Base-by-base conservation (phyloP, 495 filamentous ascomycete genomes). In the Penicillium psychrofluorescens region DNA sequence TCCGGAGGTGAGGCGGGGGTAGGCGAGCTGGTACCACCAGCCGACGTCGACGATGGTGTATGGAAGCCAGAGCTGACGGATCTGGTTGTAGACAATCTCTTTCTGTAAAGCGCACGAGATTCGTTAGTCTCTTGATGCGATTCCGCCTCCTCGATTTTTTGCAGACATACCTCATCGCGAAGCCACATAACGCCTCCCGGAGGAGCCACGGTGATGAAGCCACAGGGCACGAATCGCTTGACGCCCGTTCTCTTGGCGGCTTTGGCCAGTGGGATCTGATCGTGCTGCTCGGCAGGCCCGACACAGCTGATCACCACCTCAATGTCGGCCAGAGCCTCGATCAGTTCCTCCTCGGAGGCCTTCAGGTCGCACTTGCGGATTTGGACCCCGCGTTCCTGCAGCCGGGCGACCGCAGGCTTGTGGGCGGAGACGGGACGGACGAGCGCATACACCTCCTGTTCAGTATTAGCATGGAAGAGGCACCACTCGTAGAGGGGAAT, bases 41-140 rank as follows among this genome's bases (percentile, higher is more conserved):
- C 79, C 79, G 35, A 79, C 69, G 49, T 81, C 77, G 50, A 83
- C 72, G 55, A 80, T 71, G 16, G 78, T 83, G 62, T 79, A 83
- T 22, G 76, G 74, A 22, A 81, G 61, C 41, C 57, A 51, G 15
- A 76, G 53, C 47, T 68, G 64, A 55, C 70, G 72, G 54, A 81
- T 68, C 44, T 74, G 68, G 43, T 77, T 71, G 60, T 75, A 71
- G 16, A 81, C 68, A 13, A 66, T 65, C 42, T 79, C 72, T 68
- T 80, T 80, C 72, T 76, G 42, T 29, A 30, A 0, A 16, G 0
- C 33, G 29, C 11, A n/a, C 15, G 37, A 49, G 37, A 8, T 48
- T 38, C 31, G 37, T 62, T 27, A 59, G 46, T 37, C 15, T 29
- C 14, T 8, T 11, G 37, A 29, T 35, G 22, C 37, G 36, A 22